Evolutionary conservation across 805 yeast species (phyloP), one percentile per base, ranked within the genome.

Genomic region (Metschnikowia borealis): DNA sequence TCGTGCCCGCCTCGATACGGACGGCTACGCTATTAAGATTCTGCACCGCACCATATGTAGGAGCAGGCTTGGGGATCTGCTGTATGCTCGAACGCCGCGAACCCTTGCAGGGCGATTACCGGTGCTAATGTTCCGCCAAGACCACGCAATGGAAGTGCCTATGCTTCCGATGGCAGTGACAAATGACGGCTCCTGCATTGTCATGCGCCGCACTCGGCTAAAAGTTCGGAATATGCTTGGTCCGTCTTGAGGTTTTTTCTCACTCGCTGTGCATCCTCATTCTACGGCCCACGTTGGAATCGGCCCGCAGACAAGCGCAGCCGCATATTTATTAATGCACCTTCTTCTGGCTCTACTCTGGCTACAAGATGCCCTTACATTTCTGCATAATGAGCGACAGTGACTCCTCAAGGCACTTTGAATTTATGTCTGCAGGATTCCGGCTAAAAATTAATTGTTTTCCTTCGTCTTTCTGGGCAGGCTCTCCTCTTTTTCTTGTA

Each of bases 261-360:
- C 34, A 39, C 45, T 42, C 38, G 21, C 10, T 17, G 38, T 42
- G 38, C 45, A n/a, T 42, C 36, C 32, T 26, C 36, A 31, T 31
- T 42, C 10, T 10, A 33, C 29, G 45, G 38, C 45, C 45, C 45
- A 42, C 45, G 45, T 42, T 42, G 45, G 21, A 33, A 32, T 21
- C 20, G 26, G 5, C 38, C 38, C 20, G 29, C 45, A 42, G 29
- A 33, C 37, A 31, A 31, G 31, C 45, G 37, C 45, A 42, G 31
- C 18, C 34, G 45, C 45, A 42, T 42, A 42, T 33, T 20, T 20
- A 42, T 42, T 42, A 41, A 33, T 33, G 45, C 45, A 42, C 10
- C 37, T 18, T 20, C n/a, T 21, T 33, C 35, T 20, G 29, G 34
- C 38, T 36, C 36, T 18, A 10, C 36, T 26, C 29, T 18, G 35